Evolutionary conservation across 2,329 filamentous ascomycete genomes (phyloP).

Genomic region (Alternaria brassicicola): DNA sequence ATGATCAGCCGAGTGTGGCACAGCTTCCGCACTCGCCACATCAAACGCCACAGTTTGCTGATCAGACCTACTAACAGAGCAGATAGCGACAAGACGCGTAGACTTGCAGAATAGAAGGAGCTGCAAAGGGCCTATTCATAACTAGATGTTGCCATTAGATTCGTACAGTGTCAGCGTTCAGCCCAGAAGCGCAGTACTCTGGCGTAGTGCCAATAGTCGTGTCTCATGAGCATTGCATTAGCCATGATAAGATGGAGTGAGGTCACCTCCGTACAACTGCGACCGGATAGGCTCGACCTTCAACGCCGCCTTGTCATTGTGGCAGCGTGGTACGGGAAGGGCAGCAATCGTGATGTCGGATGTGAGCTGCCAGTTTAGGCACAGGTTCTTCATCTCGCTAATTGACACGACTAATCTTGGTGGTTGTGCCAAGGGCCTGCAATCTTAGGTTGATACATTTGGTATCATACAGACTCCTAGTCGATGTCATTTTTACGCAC

Average conservation of each 20-base stretch:
- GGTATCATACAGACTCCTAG: conserved; percentile 1
- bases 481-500: background rate
- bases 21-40: conserved; percentile 17
- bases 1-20: conserved; percentile 31
- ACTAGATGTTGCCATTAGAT: conserved; percentile 17
- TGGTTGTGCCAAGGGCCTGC: conserved; percentile 8
- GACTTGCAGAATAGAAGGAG: conserved; percentile 20
- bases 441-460: conserved; percentile 7
- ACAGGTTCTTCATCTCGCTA: conserved; percentile 19
- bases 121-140: conserved; percentile 6
- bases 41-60: conserved; percentile 7
- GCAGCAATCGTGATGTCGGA: conserved; percentile 9
- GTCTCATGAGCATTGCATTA: conserved; percentile 22
- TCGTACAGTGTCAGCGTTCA: conserved; percentile 4
- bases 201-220: conserved; percentile 6
- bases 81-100: conserved; percentile 28
- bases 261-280: conserved; percentile 23
- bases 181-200: conserved; percentile 6
- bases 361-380: conserved; percentile 16
- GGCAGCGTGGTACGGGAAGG: background rate
- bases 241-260: conserved; percentile 16
- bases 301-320: conserved; percentile 19
- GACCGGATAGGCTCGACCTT: conserved; percentile 13
- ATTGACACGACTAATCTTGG: conserved; percentile 16
- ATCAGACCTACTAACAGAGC: conserved; percentile 9